Conservation (phyloP, 192 early-diverging fungal genomes). For the Backusella circina region DNA sequence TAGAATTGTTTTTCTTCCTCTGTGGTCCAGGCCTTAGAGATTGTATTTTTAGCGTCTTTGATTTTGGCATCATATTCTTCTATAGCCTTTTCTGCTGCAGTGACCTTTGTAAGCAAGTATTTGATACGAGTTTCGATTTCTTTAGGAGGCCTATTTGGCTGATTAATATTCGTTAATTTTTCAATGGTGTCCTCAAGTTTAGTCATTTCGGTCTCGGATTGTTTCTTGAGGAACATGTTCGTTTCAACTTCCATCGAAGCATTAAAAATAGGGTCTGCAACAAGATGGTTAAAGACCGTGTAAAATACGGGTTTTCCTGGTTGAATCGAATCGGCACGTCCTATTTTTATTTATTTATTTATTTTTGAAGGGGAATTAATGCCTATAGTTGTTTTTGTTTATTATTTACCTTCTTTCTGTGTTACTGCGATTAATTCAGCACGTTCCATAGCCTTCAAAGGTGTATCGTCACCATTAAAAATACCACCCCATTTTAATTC, state of each 20-base stretch:
- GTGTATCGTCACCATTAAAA: conserved; percentile 81
- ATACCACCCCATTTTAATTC: conserved; percentile 72
- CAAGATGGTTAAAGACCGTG: conserved; percentile 75
- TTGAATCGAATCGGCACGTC: conserved; percentile 75
- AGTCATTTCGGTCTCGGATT: conserved; percentile 55
- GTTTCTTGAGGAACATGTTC: conserved; percentile 53
- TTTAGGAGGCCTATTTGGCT: conserved; percentile 47
- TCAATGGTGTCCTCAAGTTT: conserved; percentile 60
- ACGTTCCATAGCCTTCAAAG: conserved; percentile 84
- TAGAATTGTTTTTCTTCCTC: neutral
- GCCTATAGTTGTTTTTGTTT: neutral
- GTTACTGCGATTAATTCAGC: conserved; percentile 82
- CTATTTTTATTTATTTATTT: too few relatives aligned
- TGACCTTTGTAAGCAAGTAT: conserved; percentile 18
- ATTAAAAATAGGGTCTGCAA: conserved; percentile 64
- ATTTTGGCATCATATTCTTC: conserved; percentile 27
- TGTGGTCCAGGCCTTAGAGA: conserved; percentile 16
- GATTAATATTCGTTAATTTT: conserved; percentile 51
- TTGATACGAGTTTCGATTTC: conserved; percentile 41
- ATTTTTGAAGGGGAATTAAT: neutral
- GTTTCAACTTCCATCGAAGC: conserved; percentile 79
- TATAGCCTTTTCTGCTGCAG: conserved; percentile 8
- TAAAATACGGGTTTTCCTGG: conserved; percentile 83
- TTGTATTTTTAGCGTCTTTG: conserved; percentile 14
- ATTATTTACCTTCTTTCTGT: conserved; percentile 63